Percentiles rank a stretch among this genome's conserved stretches.
Evolutionary conservation across 2,329 filamentous ascomycete species (phyloP).

Genomic region (Blastomyces percursus): DNA sequence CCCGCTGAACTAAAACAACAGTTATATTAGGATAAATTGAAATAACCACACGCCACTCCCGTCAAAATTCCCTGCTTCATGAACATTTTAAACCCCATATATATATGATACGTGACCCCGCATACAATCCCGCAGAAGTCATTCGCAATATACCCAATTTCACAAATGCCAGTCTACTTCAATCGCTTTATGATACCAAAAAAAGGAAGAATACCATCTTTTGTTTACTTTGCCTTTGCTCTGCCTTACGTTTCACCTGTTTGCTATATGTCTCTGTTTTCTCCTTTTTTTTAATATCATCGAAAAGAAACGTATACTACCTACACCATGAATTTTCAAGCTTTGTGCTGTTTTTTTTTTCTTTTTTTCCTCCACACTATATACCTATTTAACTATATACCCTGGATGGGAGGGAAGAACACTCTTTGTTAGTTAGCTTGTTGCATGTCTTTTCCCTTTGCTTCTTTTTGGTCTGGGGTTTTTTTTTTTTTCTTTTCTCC

Average conservation of each 20-base stretch:
- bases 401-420: constrained; percentile 4
- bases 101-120: not conserved
- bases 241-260: not conserved
- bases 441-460: not conserved
- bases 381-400: constrained; percentile 2
- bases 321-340: not conserved
- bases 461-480: not conserved
- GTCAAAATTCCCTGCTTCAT: constrained; percentile 26
- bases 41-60: constrained; percentile 29
- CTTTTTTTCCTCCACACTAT: not conserved
- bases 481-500: not conserved
- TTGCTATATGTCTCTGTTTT: not conserved
- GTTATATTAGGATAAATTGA: not conserved
- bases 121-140: not conserved
- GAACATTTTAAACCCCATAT: constrained; percentile 10
- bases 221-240: not conserved
- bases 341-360: too few species aligned
- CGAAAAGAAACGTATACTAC: not conserved
- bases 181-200: constrained; percentile 16
- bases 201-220: constrained; percentile 2
- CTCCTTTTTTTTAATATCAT: not conserved
- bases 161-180: constrained; percentile 10
- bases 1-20: constrained; percentile 51
- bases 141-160: constrained; percentile 36
- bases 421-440: not conserved